Evolutionary conservation across 2,329 filamentous ascomycete species (phyloP), one percentile per base, ranked within the genome.

Genomic region (Clarireedia sp.): DNA sequence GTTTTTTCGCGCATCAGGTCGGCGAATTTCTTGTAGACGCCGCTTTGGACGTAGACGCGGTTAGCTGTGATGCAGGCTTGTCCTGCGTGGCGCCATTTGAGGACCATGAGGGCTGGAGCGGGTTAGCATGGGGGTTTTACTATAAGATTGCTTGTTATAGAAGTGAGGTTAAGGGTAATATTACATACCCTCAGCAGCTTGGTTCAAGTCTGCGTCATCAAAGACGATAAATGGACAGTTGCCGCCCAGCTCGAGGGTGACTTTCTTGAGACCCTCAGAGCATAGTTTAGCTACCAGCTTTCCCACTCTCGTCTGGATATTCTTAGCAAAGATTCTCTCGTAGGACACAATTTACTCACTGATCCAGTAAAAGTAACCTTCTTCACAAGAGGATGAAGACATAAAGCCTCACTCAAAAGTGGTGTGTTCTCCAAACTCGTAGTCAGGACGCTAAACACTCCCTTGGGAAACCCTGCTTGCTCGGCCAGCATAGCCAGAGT

Each of bases 1-100:
- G 78, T 80, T 58, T 73, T 73, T 40, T 77, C 73, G 1, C 77
- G 73, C 5, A 86, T 71, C 47, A 79, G 71, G 1, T 77, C 70
- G 4, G 83, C 73, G 62, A 87, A 85, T 37, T 74, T 73, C 38
- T 84, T 79, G 67, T 84, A 82, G 8, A 89, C 76, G 12, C 76
- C 77, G 2, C 72, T 74, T 66, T 87, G 83, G 2, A 87, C 79
- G 65, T 82, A 85, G 26, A 87, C 77, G 0, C 83, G 74, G 64
- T 86, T 86, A 7, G 82, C 82, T 0, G 81, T 81, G 58, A 86
- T 79, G 62, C 83, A 86, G 3, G 81, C 80, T 67, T 86, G 82
- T 2, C 82, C 82, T 2, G 82, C 81, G 64, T 85, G 80, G 8
- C 78, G 72, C 71, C 76, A 80, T 64, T 80, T 80, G 17, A 81